Base-by-base conservation (phyloP, 1,284 basidiomycete species). In the Microbotryum intermedium region DNA sequence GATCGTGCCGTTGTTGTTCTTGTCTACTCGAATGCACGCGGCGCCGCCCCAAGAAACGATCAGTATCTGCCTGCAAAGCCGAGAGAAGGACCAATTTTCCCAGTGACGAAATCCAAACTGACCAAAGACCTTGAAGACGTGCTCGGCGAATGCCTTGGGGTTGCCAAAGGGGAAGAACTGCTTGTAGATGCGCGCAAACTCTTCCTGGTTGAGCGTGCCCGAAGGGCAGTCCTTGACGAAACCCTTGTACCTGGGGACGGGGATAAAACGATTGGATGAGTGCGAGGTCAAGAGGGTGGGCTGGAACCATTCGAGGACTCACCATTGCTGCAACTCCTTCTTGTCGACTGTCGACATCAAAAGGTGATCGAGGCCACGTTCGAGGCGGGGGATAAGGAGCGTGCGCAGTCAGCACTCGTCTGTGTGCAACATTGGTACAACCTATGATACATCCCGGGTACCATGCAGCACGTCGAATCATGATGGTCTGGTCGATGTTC, bases 101-200 rank as follows among this genome's bases (percentile, higher is more conserved):
- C 11, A 39, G 34, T 16, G 34, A 39, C 13, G 34, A 43, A 58
- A 57, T 42, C 55, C 50, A 6, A 42, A 57, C 61, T 25, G 21
- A 62, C 59, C 64, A 58, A 68, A 66, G 11, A 65, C 63, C 72
- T 97, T 94, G 81, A 98, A 99, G 69, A 99, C 95, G 74, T 95
- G 95, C 77, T 97, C 91, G 51, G 95, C 92, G 72, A 99, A 98
- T 74, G 95, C 89, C 60, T 81, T 85, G 6, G 95, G 94, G 76
- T 99, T 95, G 60, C 95, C 95, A 72, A 99, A 99, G 26, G 94
- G 94, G 81, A 97, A 97, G 86, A 98, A 95, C 59, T 98, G 94
- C 75, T 94, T 92, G 83, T 98, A 99, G 81, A 99, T 98, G 75
- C 89, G 87, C 73, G 87, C 83, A 77, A 99, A 99, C 76, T 95